phyloP scores from a whole-genome alignment of 2,329 filamentous ascomycete species.

The Claviceps sp. region DNA sequence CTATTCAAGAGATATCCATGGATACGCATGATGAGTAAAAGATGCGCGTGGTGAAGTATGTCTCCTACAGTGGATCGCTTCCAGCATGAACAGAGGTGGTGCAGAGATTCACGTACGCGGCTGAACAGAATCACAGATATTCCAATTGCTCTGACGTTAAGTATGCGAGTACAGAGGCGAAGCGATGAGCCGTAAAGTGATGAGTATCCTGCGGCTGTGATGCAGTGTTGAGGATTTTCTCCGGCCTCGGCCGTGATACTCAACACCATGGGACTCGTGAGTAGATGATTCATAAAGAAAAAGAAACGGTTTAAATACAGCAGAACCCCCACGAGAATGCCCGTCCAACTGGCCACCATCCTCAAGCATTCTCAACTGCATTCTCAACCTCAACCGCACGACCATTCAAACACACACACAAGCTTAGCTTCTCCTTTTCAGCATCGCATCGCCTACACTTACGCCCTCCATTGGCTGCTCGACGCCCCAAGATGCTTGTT shows the following conservation, averaged over 20 bases:
- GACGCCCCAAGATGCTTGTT: constrained; percentile 11
- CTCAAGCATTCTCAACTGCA: not conserved
- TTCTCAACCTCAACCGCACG: not conserved
- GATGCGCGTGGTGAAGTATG: not conserved
- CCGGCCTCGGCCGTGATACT: too few species aligned
- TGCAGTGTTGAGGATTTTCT: not conserved
- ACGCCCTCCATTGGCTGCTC: too few species aligned
- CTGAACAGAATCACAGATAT: not conserved
- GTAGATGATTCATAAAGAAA: not conserved
- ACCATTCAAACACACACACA: not conserved
- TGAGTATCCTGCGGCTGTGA: not conserved
- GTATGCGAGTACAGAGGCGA: not conserved
- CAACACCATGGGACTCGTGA: not conserved
- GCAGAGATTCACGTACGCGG: constrained; percentile 1
- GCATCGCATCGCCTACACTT: not conserved
- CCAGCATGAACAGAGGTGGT: not conserved
- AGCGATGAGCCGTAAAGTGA: not conserved
- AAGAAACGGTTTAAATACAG: not conserved
- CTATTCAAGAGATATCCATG: not conserved
- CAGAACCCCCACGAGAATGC: too few species aligned
- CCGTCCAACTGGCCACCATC: not conserved
- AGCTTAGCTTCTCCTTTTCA: not conserved
- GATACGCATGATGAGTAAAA: not conserved
- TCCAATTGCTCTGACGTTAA: not conserved
- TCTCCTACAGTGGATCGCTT: not conserved